These are phyloP conservation scores for Domatiomyces catenatus DNA, from an alignment of 2,329 filamentous ascomycete genomes.

Conservation along the genomic window DNA sequence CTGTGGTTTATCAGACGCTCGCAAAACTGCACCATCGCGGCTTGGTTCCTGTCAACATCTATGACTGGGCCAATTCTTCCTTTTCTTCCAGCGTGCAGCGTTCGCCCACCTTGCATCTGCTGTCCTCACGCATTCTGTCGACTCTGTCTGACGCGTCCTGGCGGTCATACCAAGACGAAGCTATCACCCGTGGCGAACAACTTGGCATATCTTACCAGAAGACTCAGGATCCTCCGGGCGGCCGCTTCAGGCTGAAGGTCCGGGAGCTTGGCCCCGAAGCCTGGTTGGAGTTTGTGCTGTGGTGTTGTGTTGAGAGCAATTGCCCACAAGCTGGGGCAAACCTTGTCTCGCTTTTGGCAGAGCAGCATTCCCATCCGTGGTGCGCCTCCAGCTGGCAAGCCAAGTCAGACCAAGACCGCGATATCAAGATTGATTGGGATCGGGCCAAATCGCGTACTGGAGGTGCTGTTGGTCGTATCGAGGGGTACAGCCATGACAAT, in stretches of 20 bases:
- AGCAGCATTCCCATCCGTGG: constrained; percentile 22
- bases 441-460: constrained; percentile 6
- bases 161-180: constrained; percentile 26
- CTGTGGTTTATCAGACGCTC: constrained; percentile 29
- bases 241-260: constrained; percentile 27
- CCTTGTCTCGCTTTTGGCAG: constrained; percentile 24
- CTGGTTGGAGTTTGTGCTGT: constrained; percentile 36
- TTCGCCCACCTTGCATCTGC: constrained; percentile 29
- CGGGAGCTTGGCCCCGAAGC: constrained; percentile 32
- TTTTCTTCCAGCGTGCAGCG: constrained; percentile 22
- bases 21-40: constrained; percentile 32
- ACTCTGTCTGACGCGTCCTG: constrained; percentile 33
- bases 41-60: constrained; percentile 29
- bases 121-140: constrained; percentile 32
- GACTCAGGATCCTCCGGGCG: constrained; percentile 23
- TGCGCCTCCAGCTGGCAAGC: constrained; percentile 27
- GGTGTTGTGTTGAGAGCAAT: constrained; percentile 35
- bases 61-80: constrained; percentile 23
- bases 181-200: constrained; percentile 22
- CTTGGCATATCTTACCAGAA: constrained; percentile 1
- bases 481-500: constrained; percentile 11
- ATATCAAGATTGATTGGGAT: constrained; percentile 9
- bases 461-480: constrained; percentile 7
- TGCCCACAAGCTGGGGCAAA: constrained; percentile 26
- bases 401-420: constrained; percentile 1